Percentiles rank a stretch among this genome's conserved stretches.
Evolutionary conservation across 2,329 filamentous ascomycete species (phyloP).

Genomic region (Teratosphaeria zuluensis): DNA sequence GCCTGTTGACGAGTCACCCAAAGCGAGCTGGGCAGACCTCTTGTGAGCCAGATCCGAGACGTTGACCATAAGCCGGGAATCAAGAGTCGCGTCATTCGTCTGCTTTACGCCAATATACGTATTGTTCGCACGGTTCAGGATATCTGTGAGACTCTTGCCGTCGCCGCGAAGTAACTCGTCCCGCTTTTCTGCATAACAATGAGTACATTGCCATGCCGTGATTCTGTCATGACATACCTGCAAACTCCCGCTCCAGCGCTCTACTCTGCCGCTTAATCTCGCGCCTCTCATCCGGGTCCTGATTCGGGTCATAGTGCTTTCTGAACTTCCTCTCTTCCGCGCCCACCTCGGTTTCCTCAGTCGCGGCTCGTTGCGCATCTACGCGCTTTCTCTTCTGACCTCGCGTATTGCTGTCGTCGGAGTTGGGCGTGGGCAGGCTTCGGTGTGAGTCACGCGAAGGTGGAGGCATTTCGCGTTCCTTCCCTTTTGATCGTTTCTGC

Average conservation of each 20-base stretch:
- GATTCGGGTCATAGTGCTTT: conserved; percentile 68
- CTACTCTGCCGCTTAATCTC: conserved; percentile 60
- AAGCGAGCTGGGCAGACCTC: conserved; percentile 62
- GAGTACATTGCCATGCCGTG: background rate
- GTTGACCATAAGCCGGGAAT: conserved; percentile 74
- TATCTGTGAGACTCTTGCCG: conserved; percentile 42
- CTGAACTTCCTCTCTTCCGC: conserved; percentile 23
- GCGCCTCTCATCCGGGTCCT: conserved; percentile 64
- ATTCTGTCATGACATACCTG: conserved; percentile 36
- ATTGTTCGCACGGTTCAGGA: conserved; percentile 35
- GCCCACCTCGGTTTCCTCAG: conserved; percentile 18
- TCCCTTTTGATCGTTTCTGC: conserved; percentile 32
- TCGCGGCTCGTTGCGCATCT: conserved; percentile 7
- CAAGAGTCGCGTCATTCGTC: conserved; percentile 81
- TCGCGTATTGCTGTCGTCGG: conserved; percentile 19
- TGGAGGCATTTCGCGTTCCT: conserved; percentile 28
- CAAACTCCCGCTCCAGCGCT: conserved; percentile 52
- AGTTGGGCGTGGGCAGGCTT: conserved; percentile 30
- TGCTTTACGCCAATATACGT: conserved; percentile 62
- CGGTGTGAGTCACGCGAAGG: conserved; percentile 11
- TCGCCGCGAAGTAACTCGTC: conserved; percentile 59
- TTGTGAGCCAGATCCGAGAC: conserved; percentile 72
- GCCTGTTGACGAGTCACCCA: conserved; percentile 63
- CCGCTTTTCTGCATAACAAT: conserved; percentile 49
- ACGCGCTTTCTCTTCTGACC: conserved; percentile 20